phyloP scores from a whole-genome alignment of 192 early-diverging fungal species.

The Lunasporangiospora selenospora region DNA sequence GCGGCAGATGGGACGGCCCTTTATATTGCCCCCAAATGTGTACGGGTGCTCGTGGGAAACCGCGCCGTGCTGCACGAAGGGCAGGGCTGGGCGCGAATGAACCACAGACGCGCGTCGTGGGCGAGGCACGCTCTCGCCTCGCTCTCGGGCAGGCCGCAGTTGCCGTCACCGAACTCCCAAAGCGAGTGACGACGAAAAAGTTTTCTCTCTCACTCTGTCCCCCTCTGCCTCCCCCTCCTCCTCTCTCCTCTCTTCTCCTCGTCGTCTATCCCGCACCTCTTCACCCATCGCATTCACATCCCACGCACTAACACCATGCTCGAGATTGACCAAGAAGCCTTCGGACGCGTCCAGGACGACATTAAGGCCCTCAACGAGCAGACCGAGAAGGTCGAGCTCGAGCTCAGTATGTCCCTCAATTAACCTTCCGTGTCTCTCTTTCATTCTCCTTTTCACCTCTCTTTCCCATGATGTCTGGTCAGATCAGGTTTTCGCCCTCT shows the following conservation, averaged over 20 bases:
- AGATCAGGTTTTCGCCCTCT: too few relatives aligned
- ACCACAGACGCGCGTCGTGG: too few relatives aligned
- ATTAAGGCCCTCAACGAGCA: conserved; percentile 12
- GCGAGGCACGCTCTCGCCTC: too few relatives aligned
- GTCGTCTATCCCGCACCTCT: not conserved
- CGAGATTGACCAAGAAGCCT: conserved; percentile 15
- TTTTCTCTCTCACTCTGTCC: conserved; percentile 1
- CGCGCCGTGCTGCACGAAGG: too few relatives aligned
- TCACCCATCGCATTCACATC: not conserved
- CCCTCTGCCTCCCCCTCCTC: not conserved
- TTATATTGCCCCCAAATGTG: too few relatives aligned
- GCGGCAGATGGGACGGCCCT: too few relatives aligned
- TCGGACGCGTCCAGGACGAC: conserved; percentile 23
- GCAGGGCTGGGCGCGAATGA: too few relatives aligned
- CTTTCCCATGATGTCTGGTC: too few relatives aligned
- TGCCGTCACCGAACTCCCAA: too few relatives aligned
- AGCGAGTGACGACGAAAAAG: not conserved
- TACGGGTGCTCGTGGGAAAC: too few relatives aligned
- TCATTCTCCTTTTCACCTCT: not conserved
- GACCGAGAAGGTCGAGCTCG: conserved; percentile 35
- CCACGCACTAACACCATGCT: conserved; percentile 12
- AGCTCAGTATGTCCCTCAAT: conserved; percentile 21
- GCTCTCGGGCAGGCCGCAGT: too few relatives aligned
- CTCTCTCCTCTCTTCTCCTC: not conserved
- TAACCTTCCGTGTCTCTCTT: not conserved